These are phyloP conservation scores for Solanum paucissectum DNA, from an alignment of 257 asterid genomes.

Conservation along the genomic window DNA sequence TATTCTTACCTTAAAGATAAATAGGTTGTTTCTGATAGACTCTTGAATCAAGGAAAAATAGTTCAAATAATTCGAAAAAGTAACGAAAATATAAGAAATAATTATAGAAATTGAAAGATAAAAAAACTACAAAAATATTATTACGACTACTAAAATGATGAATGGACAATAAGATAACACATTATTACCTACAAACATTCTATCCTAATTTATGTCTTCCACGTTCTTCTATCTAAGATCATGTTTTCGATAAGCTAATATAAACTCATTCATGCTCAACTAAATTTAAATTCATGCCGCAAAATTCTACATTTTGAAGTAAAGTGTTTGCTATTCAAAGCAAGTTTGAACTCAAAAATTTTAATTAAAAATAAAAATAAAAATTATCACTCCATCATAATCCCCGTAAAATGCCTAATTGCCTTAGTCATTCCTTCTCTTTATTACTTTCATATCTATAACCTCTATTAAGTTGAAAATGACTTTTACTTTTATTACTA, in stretches of 20 bases:
- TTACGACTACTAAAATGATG: neutral
- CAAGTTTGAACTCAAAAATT: neutral
- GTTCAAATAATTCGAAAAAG: too few relatives aligned
- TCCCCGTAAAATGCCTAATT: accelerated
- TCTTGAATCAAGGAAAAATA: too few relatives aligned
- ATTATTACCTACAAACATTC: neutral
- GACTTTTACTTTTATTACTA: neutral
- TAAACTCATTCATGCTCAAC: too few relatives aligned
- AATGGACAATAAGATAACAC: neutral
- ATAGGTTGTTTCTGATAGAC: too few relatives aligned
- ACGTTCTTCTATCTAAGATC: too few relatives aligned
- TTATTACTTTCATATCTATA: neutral
- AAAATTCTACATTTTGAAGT: neutral
- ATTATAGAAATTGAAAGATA: neutral
- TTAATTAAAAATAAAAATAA: neutral
- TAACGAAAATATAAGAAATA: too few relatives aligned
- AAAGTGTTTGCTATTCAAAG: neutral
- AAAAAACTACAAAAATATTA: too few relatives aligned
- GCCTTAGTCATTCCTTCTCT: neutral
- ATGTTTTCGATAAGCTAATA: accelerated
- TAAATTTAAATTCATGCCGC: neutral
- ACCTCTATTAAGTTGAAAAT: neutral
- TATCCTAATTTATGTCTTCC: too few relatives aligned
- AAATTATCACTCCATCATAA: neutral
- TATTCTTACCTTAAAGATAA: too few relatives aligned